Evolutionary conservation across 2,329 filamentous ascomycete genomes (phyloP).

Genomic region (Colletotrichum lindemuthianum): DNA sequence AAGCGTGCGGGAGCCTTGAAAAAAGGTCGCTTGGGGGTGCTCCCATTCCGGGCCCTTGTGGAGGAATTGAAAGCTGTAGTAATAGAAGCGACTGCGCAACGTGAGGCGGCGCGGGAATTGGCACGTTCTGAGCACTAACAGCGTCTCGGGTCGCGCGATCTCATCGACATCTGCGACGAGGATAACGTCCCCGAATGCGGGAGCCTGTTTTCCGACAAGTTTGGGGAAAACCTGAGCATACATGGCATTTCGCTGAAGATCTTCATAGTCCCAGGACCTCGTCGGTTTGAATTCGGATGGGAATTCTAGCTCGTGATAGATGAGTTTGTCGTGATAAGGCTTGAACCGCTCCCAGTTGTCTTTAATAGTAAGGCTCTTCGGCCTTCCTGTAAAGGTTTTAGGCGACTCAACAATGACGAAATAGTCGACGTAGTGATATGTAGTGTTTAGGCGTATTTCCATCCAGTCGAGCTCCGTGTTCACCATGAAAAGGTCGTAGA

Average conservation of each 20-base stretch:
- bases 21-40: constrained; percentile 70
- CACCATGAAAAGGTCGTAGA: constrained; percentile 71
- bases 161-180: constrained; percentile 71
- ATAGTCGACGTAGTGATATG: constrained; percentile 69
- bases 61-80: constrained; percentile 67
- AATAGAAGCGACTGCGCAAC: constrained; percentile 63
- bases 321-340: constrained; percentile 67
- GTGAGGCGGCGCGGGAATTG: constrained; percentile 63
- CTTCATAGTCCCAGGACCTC: constrained; percentile 61
- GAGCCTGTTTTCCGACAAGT: constrained; percentile 52
- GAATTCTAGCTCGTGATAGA: constrained; percentile 55
- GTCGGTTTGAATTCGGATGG: constrained; percentile 15
- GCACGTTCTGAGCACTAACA: constrained; percentile 61
- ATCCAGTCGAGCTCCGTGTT: constrained; percentile 73
- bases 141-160: constrained; percentile 62
- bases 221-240: constrained; percentile 64
- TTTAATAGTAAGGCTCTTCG: constrained; percentile 64
- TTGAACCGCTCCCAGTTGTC: constrained; percentile 64
- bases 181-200: constrained; percentile 63
- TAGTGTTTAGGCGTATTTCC: constrained; percentile 69
- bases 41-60: constrained; percentile 57
- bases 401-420: constrained; percentile 71
- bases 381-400: constrained; percentile 66
- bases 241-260: constrained; percentile 66
- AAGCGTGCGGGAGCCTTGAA: constrained; percentile 55